Evolutionary conservation across 1,284 basidiomycete genomes (phyloP).

Genomic region (Acaromyces ingoldii): DNA sequence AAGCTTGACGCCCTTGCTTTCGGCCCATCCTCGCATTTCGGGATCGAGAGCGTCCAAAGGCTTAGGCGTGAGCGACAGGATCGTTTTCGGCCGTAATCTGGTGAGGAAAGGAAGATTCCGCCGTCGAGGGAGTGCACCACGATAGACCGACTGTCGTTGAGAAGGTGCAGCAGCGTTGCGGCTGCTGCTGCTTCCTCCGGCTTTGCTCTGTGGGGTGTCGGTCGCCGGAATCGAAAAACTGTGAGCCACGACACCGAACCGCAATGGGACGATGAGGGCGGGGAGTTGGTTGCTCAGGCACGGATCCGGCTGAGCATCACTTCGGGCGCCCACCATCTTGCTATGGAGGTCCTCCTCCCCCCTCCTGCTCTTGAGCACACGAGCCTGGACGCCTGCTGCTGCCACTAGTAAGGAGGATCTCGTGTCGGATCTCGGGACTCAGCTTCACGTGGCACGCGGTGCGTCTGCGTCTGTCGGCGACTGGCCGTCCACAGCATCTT

Average conservation of each 20-base stretch:
- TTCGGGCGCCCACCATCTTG: no score
- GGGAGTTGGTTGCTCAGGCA: no score
- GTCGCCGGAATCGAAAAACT: background rate
- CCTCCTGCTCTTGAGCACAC: no score
- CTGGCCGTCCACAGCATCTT: no score
- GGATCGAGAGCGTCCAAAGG: slow-evolving; percentile 31
- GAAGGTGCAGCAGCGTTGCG: slow-evolving; percentile 1
- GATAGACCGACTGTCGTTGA: slow-evolving; percentile 34
- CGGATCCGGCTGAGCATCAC: no score
- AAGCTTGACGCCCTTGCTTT: slow-evolving; percentile 17
- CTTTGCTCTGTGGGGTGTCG: background rate
- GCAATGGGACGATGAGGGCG: slow-evolving; percentile 1
- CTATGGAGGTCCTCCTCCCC: background rate
- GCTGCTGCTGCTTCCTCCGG: slow-evolving; percentile 1
- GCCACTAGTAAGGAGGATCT: no score
- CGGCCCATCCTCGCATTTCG: slow-evolving; percentile 27
- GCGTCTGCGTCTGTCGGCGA: no score
- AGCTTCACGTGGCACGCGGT: no score
- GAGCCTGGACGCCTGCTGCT: no score
- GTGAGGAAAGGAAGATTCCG: slow-evolving; percentile 45
- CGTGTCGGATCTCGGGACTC: no score
- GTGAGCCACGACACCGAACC: slow-evolving; percentile 4
- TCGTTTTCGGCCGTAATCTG: slow-evolving; percentile 36
- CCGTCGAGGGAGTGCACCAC: slow-evolving; percentile 45
- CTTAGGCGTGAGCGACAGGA: slow-evolving; percentile 46